These are phyloP conservation scores for Euphorbia celastroides DNA, from an alignment of 441 rosid species.

Conservation along the genomic window DNA sequence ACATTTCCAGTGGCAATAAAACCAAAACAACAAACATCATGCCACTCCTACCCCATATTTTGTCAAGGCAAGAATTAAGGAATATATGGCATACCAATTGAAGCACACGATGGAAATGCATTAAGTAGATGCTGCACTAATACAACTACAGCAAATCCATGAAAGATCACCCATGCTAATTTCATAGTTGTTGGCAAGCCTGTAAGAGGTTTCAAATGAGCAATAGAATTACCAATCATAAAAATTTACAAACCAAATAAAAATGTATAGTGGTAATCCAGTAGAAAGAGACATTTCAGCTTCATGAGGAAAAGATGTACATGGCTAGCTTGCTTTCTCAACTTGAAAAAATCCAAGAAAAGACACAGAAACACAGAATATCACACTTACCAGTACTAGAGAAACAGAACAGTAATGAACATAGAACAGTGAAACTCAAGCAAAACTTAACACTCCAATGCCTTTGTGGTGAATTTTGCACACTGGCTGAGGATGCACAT, in stretches of 20 bases:
- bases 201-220: conserved; percentile 23
- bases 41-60: background rate
- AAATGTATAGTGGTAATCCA: no score
- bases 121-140: conserved; percentile 64
- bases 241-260: background rate
- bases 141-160: conserved; percentile 68
- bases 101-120: conserved; percentile 80
- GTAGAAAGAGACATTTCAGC: no score
- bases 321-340: background rate
- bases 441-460: conserved; percentile 40
- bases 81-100: conserved; percentile 49
- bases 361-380: background rate
- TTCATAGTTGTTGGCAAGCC: conserved; percentile 52
- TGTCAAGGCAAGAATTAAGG: background rate
- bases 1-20: background rate
- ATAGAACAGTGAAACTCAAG: conserved; percentile 38
- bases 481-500: conserved; percentile 24
- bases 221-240: background rate
- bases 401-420: conserved; percentile 47
- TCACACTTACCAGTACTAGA: conserved; percentile 50
- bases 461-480: conserved; percentile 18
- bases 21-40: background rate
- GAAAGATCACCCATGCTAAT: conserved; percentile 64
- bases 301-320: background rate
- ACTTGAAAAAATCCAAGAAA: background rate